phyloP scores from a whole-genome alignment of 345 rosid genomes.

The Erucastrum elatum region DNA sequence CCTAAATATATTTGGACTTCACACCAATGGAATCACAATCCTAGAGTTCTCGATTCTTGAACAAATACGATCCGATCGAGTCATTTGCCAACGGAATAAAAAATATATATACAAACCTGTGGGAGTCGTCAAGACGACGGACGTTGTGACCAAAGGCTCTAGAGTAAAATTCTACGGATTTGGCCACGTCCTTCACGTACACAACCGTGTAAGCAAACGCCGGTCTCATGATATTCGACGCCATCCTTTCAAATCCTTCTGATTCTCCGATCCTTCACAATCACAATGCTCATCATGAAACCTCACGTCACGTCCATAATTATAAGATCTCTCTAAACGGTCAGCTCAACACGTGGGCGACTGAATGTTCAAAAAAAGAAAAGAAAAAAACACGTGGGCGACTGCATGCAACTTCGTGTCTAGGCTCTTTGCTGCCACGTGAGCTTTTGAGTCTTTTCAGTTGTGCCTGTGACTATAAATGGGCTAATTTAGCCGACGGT shows the following conservation, averaged over 20 bases:
- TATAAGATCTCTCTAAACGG: slow-evolving; percentile 33
- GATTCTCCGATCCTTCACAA: neutral
- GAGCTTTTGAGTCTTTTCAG: neutral
- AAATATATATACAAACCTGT: slow-evolving; percentile 42
- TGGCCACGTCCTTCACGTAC: slow-evolving; percentile 69
- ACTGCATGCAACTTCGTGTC: slow-evolving; percentile 11
- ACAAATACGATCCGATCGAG: neutral
- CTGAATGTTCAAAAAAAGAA: too few relatives aligned
- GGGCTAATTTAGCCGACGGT: neutral
- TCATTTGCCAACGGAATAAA: neutral
- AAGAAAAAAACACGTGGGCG: too few relatives aligned
- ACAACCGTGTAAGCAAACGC: slow-evolving; percentile 61
- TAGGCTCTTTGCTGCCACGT: slow-evolving; percentile 16
- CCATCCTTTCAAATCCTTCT: slow-evolving; percentile 30
- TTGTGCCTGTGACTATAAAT: neutral
- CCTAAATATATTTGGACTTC: neutral
- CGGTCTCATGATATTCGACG: slow-evolving; percentile 50
- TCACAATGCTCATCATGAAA: neutral
- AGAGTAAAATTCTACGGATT: slow-evolving; percentile 68
- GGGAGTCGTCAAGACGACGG: slow-evolving; percentile 74
- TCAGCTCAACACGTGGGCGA: slow-evolving; percentile 29
- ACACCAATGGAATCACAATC: neutral
- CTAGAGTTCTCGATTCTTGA: neutral
- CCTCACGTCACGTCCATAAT: neutral
- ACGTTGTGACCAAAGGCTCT: slow-evolving; percentile 74